A percentile compares a stretch with the other conserved stretches of the same genome.
Conservation (phyloP, 2,329 filamentous ascomycete genomes). For the Aspergillus sp. region DNA sequence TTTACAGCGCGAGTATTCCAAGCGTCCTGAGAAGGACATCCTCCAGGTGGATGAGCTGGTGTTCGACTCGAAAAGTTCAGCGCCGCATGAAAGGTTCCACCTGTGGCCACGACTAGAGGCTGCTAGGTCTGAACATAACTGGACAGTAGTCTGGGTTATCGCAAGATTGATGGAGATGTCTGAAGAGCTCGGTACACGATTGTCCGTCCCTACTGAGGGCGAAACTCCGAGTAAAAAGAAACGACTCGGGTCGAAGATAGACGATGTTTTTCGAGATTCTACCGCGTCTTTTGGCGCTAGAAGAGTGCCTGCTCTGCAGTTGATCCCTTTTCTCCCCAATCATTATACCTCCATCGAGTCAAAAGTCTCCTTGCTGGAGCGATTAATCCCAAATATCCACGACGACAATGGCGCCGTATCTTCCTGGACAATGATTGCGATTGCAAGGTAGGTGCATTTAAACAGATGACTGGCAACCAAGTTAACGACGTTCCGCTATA, state of each 20-base stretch:
- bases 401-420: slow-evolving; percentile 68
- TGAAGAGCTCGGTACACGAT: slow-evolving; percentile 23
- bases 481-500: slow-evolving; percentile 21
- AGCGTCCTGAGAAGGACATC: slow-evolving; percentile 66
- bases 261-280: slow-evolving; percentile 39
- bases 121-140: slow-evolving; percentile 39
- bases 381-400: slow-evolving; percentile 59
- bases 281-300: slow-evolving; percentile 36
- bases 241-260: slow-evolving; percentile 35
- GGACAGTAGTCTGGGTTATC: slow-evolving; percentile 41
- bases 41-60: slow-evolving; percentile 76
- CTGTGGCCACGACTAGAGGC: slow-evolving; percentile 39
- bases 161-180: slow-evolving; percentile 42
- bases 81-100: slow-evolving; percentile 37
- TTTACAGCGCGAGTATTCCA: slow-evolving; percentile 77
- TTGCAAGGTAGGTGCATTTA: slow-evolving; percentile 63
- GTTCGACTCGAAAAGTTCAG: slow-evolving; percentile 45
- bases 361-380: slow-evolving; percentile 56
- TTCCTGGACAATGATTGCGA: slow-evolving; percentile 83
- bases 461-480: neutral
- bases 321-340: slow-evolving; percentile 54
- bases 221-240: slow-evolving; percentile 34
- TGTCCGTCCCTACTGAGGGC: slow-evolving; percentile 9
- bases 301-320: slow-evolving; percentile 55
- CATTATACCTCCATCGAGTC: slow-evolving; percentile 52